phyloP scores from a whole-genome alignment of 2,329 filamentous ascomycete species.

The Myrmaecium sp. region DNA sequence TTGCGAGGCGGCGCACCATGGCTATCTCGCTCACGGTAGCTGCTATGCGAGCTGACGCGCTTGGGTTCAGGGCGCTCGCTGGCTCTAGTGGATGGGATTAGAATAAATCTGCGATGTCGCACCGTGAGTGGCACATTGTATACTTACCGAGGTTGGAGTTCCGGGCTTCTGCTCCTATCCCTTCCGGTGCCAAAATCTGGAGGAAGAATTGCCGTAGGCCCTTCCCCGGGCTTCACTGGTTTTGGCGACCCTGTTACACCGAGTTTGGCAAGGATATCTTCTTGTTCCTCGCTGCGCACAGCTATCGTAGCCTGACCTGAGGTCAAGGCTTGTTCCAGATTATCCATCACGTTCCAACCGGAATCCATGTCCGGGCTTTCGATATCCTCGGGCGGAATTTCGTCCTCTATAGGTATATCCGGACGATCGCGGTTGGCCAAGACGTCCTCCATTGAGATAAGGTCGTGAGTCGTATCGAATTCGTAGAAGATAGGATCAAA shows the following conservation, averaged over 20 bases:
- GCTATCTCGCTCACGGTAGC: neutral
- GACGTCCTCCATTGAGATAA: slow-evolving; percentile 27
- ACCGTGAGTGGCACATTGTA: no score
- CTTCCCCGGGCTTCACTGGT: slow-evolving; percentile 8
- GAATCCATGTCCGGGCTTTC: slow-evolving; percentile 17
- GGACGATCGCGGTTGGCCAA: slow-evolving; percentile 22
- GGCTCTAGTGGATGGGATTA: no score
- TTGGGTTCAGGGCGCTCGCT: no score
- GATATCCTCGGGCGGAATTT: slow-evolving; percentile 5
- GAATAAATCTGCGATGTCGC: no score
- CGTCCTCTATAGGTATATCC: slow-evolving; percentile 11
- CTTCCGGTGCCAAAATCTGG: no score
- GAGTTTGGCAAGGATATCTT: slow-evolving; percentile 18
- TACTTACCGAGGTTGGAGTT: no score
- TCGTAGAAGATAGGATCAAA: slow-evolving; percentile 33
- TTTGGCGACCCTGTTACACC: slow-evolving; percentile 22
- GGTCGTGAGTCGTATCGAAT: slow-evolving; percentile 23
- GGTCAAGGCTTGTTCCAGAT: slow-evolving; percentile 20
- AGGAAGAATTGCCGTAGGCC: no score
- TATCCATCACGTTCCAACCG: slow-evolving; percentile 21
- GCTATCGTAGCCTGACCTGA: slow-evolving; percentile 8
- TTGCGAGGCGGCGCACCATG: neutral
- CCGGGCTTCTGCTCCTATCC: no score
- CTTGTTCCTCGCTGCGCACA: slow-evolving; percentile 17
- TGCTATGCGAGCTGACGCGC: no score